Base-by-base conservation (phyloP, 208 protist species). In the Spongospora subterranea region DNA sequence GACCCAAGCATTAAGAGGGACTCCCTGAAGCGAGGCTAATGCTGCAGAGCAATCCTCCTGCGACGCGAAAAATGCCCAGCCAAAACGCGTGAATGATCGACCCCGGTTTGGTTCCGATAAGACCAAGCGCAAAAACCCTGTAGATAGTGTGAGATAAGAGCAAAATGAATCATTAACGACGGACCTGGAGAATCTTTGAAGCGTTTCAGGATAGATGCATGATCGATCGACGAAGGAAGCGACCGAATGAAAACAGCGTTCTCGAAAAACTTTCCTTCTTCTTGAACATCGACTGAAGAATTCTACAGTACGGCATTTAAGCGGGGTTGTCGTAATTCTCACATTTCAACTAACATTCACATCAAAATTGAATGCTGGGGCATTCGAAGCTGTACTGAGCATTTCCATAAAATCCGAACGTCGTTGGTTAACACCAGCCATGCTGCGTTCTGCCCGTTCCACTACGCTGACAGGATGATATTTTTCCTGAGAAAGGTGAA, bases 231-330 rank as follows among this genome's bases (percentile, higher is more conserved):
- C 6, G 71, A 82, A 39, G 71, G 71, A 6, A 82, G n/a, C 6
- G 6, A 39, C 6, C 71, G 71, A 82, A 82, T 82, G n/a, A 82
- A 82, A 45, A 82, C 11, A 82, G 71, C 71, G 35, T 82, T 82
- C 11, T 82, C 71, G n/a, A 40, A 82, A 43, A 82, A 82, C 71
- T 35, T 60, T 6, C 50, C 50, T 24, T 60, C 50, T 29, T 60
- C 50, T 29, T 60, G 50, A 60, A 60, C 50, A 60, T 6, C 24
- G 6, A 24, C 50, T 24, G 50, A 24, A 6, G 50, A 6, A n/a
- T n/a, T n/a, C n/a, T n/a, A n/a, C n/a, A n/a, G n/a, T n/a, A n/a
- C n/a, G n/a, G n/a, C n/a, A n/a, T n/a, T n/a, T n/a, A n/a, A n/a
- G n/a, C n/a, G n/a, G n/a, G n/a, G n/a, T n/a, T n/a, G n/a, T n/a